Conservation (phyloP, 768 basidiomycete species). For the Boletus barrowsii region DNA sequence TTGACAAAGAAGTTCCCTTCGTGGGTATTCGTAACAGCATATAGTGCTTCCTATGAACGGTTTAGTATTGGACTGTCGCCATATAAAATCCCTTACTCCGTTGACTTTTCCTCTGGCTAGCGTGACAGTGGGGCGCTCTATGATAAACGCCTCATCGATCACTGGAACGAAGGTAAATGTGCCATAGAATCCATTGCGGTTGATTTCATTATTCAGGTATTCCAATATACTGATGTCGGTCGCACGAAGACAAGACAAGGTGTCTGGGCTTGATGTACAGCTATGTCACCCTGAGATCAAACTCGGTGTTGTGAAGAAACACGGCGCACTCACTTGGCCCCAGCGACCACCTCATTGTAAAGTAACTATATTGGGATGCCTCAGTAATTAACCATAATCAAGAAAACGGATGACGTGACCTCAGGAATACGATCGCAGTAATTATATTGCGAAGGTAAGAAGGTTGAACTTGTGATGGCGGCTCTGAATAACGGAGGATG, state of each 20-base stretch:
- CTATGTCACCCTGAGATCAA: background rate
- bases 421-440: conserved; percentile 4
- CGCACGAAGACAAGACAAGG: conserved; percentile 5
- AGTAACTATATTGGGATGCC: background rate
- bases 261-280: background rate
- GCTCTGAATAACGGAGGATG: conserved; percentile 4
- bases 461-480: conserved; percentile 9
- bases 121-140: conserved; percentile 1
- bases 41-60: conserved; percentile 1
- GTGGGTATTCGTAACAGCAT: conserved; percentile 1
- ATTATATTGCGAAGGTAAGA: conserved; percentile 3
- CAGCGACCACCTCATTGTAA: background rate
- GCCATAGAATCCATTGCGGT: background rate
- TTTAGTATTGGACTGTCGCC: background rate
- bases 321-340: background rate
- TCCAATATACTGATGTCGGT: background rate
- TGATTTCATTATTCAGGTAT: background rate
- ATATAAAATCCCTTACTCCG: conserved; percentile 1
- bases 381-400: background rate
- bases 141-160: conserved; percentile 3
- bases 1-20: conserved; percentile 3
- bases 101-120: conserved; percentile 1
- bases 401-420: background rate
- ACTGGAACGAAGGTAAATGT: conserved; percentile 8
- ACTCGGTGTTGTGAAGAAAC: too few species aligned